Evolutionary conservation across 176 grass and related monocot genomes (phyloP), one percentile per base, ranked within the genome.

Genomic region (Musa schizocarpa): DNA sequence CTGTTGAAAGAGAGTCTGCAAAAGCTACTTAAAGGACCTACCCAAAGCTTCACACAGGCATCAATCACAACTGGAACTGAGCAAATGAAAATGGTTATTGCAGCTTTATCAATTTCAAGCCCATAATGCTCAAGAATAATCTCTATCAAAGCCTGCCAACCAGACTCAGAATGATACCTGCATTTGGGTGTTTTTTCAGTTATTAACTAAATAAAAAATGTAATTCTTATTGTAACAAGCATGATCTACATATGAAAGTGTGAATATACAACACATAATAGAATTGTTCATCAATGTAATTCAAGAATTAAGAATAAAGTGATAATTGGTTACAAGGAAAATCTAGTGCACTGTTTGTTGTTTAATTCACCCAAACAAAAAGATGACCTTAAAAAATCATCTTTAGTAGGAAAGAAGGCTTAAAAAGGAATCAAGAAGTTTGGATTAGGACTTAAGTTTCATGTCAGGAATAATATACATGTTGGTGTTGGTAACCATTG

Each of bases 101-200:
- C 86, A 67, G 90, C 90, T 89, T 89, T 50, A 81, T 98, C 80
- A 9, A 82, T 67, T 88, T 98, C 94, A 85, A 98, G 68, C 25
- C 90, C 90, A 48, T 93, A 98, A 62, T 89, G 90, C 54, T 93
- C 95, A 23, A 98, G 80, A 83, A 97, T 76, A 27, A 89, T 81
- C 74, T 98, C 84, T 79, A 87, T 75, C 71, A 91, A 77, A 59
- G 80, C 80, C 63, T 93, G 88, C 95, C 95, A 98, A 55, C 94
- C 90, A 75, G 84, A 76, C 67, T 89, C 86, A 21, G 94, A 97
- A 86, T 98, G 90, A 70, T 98, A 98, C 77, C 94, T 97, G 80
- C 51, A 75, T 78, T 82, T 63, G 19, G 53, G 61, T 64, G 22
- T n/a, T 68, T 54, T 21, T 23, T 21, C 11, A 43, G 26, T 48